Evolutionary conservation across 2,329 filamentous ascomycete genomes (phyloP), one percentile per base, ranked within the genome.

Genomic region (Erysiphe pulchra): DNA sequence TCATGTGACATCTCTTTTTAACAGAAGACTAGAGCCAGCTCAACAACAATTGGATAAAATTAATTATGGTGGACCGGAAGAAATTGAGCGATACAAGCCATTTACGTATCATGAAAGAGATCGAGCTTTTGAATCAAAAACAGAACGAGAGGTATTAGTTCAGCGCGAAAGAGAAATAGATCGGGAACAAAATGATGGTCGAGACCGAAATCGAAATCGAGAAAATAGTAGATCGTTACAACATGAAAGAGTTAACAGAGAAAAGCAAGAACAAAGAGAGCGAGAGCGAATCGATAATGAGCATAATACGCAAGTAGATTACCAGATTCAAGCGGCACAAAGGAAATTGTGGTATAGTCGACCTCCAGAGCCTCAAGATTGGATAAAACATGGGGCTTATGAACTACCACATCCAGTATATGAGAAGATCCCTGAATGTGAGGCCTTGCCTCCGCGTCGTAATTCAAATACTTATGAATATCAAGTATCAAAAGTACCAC

Each of bases 41-140:
- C 20, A 47, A 4, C 45, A 50, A 24, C 37, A 39, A 16, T 40
- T 50, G 44, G 54, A 56, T 51, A 59, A 55, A n/a, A 45, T 49
- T 10, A 17, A 42, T 17, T 57, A 58, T 43, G 47, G 44, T 32
- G 50, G 55, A 47, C 48, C 51, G 32, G 51, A 52, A n/a, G 55
- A 56, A 37, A 42, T 13, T 31, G 41, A 42, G 12, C 50, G 54
- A 42, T 52, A 54, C 20, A 51, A 50, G 47, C 60, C 62, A 13
- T 65, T 69, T 42, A 72, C 68, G 50, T 71, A 76, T 47, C 69
- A 73, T 17, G 66, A 63, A 43, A 61, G 69, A 39, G 73, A 57
- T 70, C 52, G 54, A 38, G 20, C 20, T 24, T 18, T 31, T 16
- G 30, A 44, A n/a, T 51, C 34, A 48, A 51, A 57, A 62, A 13